Base-by-base conservation (phyloP, 805 yeast genomes). In the Wickerhamiella vanderwaltii region DNA sequence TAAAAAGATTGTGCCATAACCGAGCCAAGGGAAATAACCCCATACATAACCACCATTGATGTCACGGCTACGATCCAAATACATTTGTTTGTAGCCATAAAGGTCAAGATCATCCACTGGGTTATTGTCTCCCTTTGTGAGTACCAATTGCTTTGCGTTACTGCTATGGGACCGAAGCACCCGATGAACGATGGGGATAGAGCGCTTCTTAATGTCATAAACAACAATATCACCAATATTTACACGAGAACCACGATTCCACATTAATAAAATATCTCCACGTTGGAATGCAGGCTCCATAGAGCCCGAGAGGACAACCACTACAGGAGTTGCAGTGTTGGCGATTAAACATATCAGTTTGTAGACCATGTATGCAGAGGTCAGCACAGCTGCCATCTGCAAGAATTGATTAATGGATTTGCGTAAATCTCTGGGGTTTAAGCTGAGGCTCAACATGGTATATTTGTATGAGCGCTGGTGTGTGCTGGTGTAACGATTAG, bases 281-380 rank as follows among this genome's bases (percentile, higher is more conserved):
- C 98, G 74, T 63, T 91, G 96, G 70, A 91, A 91, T 1, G 98
- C 98, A 2, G 98, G 98, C 60, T 91, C 98, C 98, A 91, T 91
- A 2, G 97, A 88, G 5, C 98, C 98, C 1, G 97, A 86, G 37
- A 91, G 72, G 7, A 91, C 98, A 22, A 91, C 98, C 16, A 91
- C 98, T 18, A 91, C 75, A 16, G 98, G 98, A 1, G 96, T 83
- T 46, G 83, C 78, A 0, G 95, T 77, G 61, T 84, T 76, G 9
- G 95, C 70, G 1, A 77, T 66, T 3, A 88, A 65, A 1, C 85
- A 75, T 12, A 88, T 66, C 0, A 82, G 73, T 56, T 84, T 85
- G 94, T 96, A 91, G 46, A 84, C 74, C 72, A 91, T 81, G 61
- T 76, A 91, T 1, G 97, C 94, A 0, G 94, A 77, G 9, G 95